Conservation (phyloP, 192 early-diverging fungal species). For the Coemansia sp. region DNA sequence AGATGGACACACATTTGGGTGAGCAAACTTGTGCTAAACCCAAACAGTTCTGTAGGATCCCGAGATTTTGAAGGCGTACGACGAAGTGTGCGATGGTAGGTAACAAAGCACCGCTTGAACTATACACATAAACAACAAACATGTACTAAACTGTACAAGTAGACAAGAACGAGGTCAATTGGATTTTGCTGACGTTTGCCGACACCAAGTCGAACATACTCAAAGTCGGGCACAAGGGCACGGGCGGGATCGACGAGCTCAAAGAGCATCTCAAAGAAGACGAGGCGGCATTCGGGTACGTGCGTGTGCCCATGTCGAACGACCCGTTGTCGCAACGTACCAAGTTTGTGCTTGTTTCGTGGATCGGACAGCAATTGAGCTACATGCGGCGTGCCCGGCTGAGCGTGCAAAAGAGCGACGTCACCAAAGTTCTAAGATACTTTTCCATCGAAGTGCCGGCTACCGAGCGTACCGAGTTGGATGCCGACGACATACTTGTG, state of each 20-base stretch:
- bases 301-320: slow-evolving; percentile 56
- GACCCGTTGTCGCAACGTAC: slow-evolving; percentile 60
- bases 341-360: slow-evolving; percentile 66
- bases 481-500: slow-evolving; percentile 60
- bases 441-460: slow-evolving; percentile 78
- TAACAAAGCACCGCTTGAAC: not conserved
- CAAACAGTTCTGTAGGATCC: slow-evolving; percentile 33
- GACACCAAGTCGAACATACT: slow-evolving; percentile 51
- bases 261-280: slow-evolving; percentile 58
- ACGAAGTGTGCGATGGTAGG: slow-evolving; percentile 58
- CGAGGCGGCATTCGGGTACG: slow-evolving; percentile 77
- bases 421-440: slow-evolving; percentile 66
- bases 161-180: slow-evolving; percentile 59
- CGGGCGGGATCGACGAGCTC: slow-evolving; percentile 68
- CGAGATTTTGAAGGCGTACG: slow-evolving; percentile 51
- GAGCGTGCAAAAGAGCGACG: slow-evolving; percentile 72
- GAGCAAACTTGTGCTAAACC: not conserved
- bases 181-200: slow-evolving; percentile 63
- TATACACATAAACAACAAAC: not conserved
- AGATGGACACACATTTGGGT: not conserved
- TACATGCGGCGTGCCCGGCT: slow-evolving; percentile 81
- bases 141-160: not conserved
- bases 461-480: slow-evolving; percentile 58
- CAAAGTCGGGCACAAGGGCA: slow-evolving; percentile 45
- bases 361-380: slow-evolving; percentile 69